phyloP scores from a whole-genome alignment of 202 grass and related monocot genomes.

The Panicum virgatum region DNA sequence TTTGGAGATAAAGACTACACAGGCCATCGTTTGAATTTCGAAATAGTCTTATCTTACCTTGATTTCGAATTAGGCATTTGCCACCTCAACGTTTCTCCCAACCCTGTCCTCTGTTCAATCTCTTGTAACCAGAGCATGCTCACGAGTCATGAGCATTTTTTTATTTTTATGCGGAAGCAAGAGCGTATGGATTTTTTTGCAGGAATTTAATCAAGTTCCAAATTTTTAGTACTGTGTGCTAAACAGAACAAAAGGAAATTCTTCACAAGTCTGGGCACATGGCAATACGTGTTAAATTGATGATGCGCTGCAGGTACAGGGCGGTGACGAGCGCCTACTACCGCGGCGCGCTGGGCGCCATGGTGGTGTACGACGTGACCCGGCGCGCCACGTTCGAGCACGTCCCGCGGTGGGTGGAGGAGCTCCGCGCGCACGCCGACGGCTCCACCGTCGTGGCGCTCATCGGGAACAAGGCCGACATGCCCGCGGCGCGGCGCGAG shows the following conservation, averaged over 20 bases:
- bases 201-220: background rate
- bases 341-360: conserved; percentile 79
- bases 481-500: conserved; percentile 42
- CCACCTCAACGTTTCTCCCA: background rate
- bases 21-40: background rate
- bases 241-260: background rate
- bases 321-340: conserved; percentile 89
- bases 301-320: conserved; percentile 50
- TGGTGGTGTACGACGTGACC: conserved; percentile 89
- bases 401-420: conserved; percentile 75
- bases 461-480: conserved; percentile 89
- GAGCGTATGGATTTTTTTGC: background rate
- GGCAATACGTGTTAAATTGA: background rate
- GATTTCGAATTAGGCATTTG: background rate
- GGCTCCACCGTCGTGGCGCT: conserved; percentile 75
- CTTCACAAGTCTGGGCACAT: background rate
- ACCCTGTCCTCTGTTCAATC: background rate
- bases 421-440: conserved; percentile 78
- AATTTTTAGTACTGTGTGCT: background rate
- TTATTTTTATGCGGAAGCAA: no score
- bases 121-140: background rate
- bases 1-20: background rate
- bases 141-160: no score
- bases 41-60: background rate
- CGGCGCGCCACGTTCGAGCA: conserved; percentile 72